Base-by-base conservation (phyloP, 768 basidiomycete genomes). In the Amanita fuliginea region DNA sequence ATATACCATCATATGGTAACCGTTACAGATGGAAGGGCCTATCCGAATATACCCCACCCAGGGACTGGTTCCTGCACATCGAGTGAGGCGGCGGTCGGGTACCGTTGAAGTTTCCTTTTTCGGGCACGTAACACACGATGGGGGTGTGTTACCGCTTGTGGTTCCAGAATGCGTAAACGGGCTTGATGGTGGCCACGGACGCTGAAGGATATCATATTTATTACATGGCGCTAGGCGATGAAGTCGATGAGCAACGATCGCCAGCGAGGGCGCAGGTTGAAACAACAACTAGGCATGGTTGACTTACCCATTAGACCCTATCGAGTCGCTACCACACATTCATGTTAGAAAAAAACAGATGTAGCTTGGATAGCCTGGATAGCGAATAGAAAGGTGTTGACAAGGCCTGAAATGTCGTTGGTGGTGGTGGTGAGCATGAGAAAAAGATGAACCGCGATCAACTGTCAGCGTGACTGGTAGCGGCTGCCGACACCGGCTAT, bases 21-120 rank as follows among this genome's bases (percentile, higher is more conserved):
- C 39, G 47, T 14, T 41, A 13, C 24, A 41, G 5, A 19, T 48
- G 47, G 47, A 36, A 37, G 28, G 47, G 47, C 9, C 22, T 48
- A 16, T 48, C 47, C 6, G 47, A 48, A 40, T 26, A 48, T 24
- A 24, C 9, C 9, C 24, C 24, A 9, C 26, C 47, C 7, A 26
- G 37, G 7, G 21, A 41, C 37, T 48, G 47, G 47, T 28, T 48
- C 16, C 16, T 48, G 39, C 47, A 48, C 16, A 41, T 48, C 28
- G 47, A 48, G 39, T 48, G 22, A 47, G 14, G 16, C 24, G 16
- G 8, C 10, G n/a, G 28, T 26, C 28, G 35, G 21, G 19, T 8
- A n/a, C 16, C 13, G 24, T 47, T 24, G 35, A 19, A 32, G 24
- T 28, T 28, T 28, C 42, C 26, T 43, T 43, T n/a, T 28, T 22